phyloP scores from a whole-genome alignment of 345 rosid genomes.

The Sonneratia caseolaris region DNA sequence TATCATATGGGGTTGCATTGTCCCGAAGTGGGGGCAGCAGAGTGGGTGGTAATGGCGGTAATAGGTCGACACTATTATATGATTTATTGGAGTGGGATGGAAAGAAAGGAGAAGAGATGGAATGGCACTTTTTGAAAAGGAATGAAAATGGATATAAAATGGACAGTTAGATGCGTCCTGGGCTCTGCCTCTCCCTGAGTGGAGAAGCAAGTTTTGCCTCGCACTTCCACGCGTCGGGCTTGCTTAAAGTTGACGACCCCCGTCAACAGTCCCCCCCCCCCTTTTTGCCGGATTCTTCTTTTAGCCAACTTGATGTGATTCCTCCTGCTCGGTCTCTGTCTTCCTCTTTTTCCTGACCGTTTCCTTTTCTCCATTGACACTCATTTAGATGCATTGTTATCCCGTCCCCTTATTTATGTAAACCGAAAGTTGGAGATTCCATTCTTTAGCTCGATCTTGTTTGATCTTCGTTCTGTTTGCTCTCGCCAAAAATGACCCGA shows the following conservation, averaged over 20 bases:
- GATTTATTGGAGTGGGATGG: constrained; percentile 2
- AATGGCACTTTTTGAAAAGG: constrained; percentile 1
- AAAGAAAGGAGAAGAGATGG: neutral
- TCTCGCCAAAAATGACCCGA: neutral
- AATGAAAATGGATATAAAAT: neutral
- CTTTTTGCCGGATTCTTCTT: neutral
- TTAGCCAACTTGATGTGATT: constrained; percentile 5
- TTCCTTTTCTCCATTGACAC: neutral
- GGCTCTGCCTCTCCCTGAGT: constrained; percentile 5
- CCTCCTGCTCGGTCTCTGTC: neutral
- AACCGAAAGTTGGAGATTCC: neutral
- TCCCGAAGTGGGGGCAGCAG: neutral
- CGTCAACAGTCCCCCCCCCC: neutral
- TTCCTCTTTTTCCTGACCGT: neutral
- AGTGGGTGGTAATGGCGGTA: neutral
- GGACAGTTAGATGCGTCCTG: neutral
- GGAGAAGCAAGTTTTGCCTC: neutral
- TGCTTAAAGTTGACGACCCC: neutral
- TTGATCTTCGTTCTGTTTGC: neutral
- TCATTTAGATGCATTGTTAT: neutral
- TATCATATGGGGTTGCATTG: constrained; percentile 1
- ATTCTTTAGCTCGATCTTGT: neutral
- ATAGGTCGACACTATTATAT: neutral
- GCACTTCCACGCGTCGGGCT: constrained; percentile 7
- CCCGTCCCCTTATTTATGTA: neutral